These are phyloP conservation scores for Acacia pycnantha DNA, from an alignment of 331 rosid genomes.

Conservation along the genomic window DNA sequence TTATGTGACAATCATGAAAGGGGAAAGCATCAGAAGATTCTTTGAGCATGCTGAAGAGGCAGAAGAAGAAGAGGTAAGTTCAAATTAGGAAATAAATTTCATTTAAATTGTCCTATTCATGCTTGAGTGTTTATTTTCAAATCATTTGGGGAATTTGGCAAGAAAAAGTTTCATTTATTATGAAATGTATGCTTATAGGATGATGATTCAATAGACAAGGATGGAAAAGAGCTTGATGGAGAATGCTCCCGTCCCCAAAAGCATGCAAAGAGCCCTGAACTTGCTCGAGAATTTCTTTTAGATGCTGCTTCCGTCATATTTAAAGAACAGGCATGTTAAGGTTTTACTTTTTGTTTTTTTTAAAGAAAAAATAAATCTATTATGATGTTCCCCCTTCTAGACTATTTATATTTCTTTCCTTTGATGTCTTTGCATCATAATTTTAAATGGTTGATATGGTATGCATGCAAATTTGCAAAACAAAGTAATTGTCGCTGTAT, in stretches of 20 bases:
- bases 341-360: background rate
- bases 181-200: conserved; percentile 55
- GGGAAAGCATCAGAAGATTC: conserved; percentile 81
- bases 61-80: conserved; percentile 91
- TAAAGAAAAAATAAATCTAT: background rate
- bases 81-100: conserved; percentile 18
- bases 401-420: background rate
- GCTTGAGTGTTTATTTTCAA: background rate
- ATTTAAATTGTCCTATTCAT: conserved; percentile 18
- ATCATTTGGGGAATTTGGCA: conserved; percentile 1
- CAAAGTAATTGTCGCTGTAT: conserved; percentile 6
- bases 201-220: conserved; percentile 91
- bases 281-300: conserved; percentile 93
- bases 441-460: background rate
- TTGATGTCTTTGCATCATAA: background rate
- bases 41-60: conserved; percentile 98
- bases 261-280: conserved; percentile 98
- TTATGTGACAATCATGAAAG: conserved; percentile 78
- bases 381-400: background rate
- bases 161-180: conserved; percentile 13
- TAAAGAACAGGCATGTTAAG: conserved; percentile 85
- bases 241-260: conserved; percentile 99
- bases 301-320: conserved; percentile 94
- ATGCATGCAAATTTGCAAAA: background rate
- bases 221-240: conserved; percentile 91